phyloP scores from a whole-genome alignment of 257 asterid genomes.

The Forsythia viridissima region DNA sequence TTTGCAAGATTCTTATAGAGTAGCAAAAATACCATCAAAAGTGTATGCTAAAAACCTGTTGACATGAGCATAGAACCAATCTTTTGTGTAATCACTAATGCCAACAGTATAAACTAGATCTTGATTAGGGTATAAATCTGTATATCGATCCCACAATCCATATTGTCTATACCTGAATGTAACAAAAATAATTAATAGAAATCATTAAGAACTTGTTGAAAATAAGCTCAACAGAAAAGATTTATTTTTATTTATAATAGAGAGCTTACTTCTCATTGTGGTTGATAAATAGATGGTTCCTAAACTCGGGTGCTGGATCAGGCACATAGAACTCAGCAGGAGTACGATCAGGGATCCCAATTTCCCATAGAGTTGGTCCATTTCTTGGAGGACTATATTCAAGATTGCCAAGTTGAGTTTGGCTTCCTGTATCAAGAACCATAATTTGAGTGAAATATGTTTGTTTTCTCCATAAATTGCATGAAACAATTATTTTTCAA shows the following conservation, averaged over 20 bases:
- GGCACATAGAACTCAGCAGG: constrained; percentile 64
- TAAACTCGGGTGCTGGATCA: constrained; percentile 42
- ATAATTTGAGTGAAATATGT: background rate
- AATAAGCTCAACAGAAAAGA: no score
- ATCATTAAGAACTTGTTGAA: background rate
- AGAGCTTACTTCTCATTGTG: constrained; percentile 39
- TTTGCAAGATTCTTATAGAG: background rate
- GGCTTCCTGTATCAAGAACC: constrained; percentile 22
- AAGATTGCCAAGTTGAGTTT: constrained; percentile 25
- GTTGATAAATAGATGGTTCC: constrained; percentile 35
- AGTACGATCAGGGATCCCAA: constrained; percentile 62
- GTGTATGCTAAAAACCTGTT: constrained; percentile 39
- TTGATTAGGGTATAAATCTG: constrained; percentile 45
- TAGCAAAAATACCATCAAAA: background rate
- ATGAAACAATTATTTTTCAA: background rate
- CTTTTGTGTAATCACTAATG: constrained; percentile 38
- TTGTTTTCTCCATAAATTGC: background rate
- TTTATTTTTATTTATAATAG: background rate
- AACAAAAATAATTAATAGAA: background rate
- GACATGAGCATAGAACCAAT: constrained; percentile 68
- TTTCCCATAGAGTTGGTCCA: constrained; percentile 70
- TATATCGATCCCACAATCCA: constrained; percentile 59
- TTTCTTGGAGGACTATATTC: constrained; percentile 51
- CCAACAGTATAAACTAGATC: constrained; percentile 54
- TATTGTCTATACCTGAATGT: constrained; percentile 53